Evolutionary conservation across 2,329 filamentous ascomycete genomes (phyloP).

Genomic region (Aureobasidium sp.): DNA sequence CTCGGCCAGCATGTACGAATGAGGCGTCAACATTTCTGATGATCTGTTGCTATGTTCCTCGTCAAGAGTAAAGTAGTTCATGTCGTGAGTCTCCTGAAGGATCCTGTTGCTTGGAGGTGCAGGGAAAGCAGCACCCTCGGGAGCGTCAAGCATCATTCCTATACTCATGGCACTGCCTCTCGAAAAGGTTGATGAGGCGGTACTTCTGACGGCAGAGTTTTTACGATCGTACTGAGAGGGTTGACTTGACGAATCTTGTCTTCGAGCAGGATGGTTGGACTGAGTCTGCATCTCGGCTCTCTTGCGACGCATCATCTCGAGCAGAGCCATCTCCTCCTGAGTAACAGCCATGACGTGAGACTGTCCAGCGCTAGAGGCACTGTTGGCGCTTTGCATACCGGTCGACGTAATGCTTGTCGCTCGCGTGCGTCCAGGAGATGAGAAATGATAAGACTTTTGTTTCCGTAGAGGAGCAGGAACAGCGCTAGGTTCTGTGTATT

Average conservation of each 20-base stretch:
- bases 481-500: neutral
- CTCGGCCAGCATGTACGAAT: neutral
- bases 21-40: neutral
- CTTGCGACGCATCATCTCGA: slow-evolving; percentile 45
- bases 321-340: slow-evolving; percentile 42
- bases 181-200: slow-evolving; percentile 6
- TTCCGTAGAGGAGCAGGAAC: slow-evolving; percentile 4
- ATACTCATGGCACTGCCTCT: slow-evolving; percentile 4
- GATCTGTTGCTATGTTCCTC: neutral
- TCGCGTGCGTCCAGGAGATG: slow-evolving; percentile 1
- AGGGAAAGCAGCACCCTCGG: slow-evolving; percentile 14
- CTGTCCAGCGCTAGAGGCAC: slow-evolving; percentile 15
- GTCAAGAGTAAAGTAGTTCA: neutral
- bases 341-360: slow-evolving; percentile 39
- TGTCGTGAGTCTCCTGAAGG: neutral
- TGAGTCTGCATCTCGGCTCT: slow-evolving; percentile 28
- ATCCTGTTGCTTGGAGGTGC: slow-evolving; percentile 9
- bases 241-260: neutral
- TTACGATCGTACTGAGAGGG: slow-evolving; percentile 3
- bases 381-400: slow-evolving; percentile 10
- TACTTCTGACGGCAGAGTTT: neutral
- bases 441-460: slow-evolving; percentile 2
- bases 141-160: slow-evolving; percentile 12
- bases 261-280: neutral
- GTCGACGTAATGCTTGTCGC: slow-evolving; percentile 5